Evolutionary conservation across 805 yeast species (phyloP).

Genomic region (Cyberlindnera euphorbiiphila): DNA sequence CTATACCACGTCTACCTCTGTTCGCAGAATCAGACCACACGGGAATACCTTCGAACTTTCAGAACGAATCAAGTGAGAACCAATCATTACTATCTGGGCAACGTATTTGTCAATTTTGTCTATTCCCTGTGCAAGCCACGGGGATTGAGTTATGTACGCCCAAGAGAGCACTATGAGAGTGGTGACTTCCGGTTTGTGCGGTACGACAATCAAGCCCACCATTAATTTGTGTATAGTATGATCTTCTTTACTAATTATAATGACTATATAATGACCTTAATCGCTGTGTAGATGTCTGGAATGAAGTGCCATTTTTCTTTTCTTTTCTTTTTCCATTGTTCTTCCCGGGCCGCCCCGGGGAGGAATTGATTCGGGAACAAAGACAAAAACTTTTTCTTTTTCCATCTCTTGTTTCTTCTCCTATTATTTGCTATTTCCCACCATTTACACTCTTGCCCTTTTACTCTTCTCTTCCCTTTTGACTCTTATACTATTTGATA

Average conservation of each 20-base stretch:
- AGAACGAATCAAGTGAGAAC: constrained; percentile 30
- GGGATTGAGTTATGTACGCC: constrained; percentile 34
- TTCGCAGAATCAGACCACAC: constrained; percentile 59
- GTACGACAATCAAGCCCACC: constrained; percentile 9
- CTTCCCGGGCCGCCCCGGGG: no score
- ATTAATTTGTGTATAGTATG: background rate
- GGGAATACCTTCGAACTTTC: constrained; percentile 58
- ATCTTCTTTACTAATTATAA: background rate
- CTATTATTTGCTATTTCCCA: no score
- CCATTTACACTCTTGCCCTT: no score
- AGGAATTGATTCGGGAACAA: no score
- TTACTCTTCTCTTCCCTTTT: no score
- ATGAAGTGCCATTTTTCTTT: no score
- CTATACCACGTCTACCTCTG: constrained; percentile 52
- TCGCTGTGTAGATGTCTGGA: no score
- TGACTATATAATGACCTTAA: no score
- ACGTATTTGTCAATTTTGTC: constrained; percentile 30
- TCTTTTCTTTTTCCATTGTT: no score
- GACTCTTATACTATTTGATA: no score
- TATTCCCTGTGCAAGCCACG: constrained; percentile 35
- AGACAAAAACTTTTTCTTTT: background rate
- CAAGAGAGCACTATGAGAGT: constrained; percentile 28
- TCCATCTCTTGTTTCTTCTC: background rate
- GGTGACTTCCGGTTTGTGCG: constrained; percentile 40
- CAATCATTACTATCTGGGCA: constrained; percentile 37